A percentile compares a stretch with the other conserved stretches of the same genome.
Evolutionary conservation across 192 early-diverging fungal genomes (phyloP).

Genomic region (Coemansia sp.): DNA sequence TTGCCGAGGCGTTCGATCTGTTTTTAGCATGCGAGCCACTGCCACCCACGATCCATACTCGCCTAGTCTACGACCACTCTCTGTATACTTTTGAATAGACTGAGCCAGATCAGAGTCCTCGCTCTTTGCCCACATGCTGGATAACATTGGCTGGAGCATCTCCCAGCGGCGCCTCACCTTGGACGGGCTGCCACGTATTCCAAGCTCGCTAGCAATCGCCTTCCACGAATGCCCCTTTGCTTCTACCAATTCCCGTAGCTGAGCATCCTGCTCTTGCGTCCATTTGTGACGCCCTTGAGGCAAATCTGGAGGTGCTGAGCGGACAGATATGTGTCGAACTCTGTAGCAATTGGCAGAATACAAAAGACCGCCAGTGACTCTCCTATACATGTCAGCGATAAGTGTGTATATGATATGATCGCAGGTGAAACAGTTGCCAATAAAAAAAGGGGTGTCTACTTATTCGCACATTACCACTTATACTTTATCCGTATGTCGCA

Average conservation of each 20-base stretch:
- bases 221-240: conserved; percentile 26
- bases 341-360: neutral
- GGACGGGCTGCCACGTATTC: conserved; percentile 25
- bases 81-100: conserved; percentile 21
- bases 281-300: conserved; percentile 22
- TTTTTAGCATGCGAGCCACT: conserved; percentile 29
- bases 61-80: conserved; percentile 10
- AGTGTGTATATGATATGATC: neutral
- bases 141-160: conserved; percentile 27
- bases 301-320: neutral
- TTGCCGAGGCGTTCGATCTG: conserved; percentile 30
- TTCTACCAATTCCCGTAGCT: conserved; percentile 16
- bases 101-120: conserved; percentile 31
- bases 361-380: neutral
- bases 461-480: neutral
- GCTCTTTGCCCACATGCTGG: conserved; percentile 23
- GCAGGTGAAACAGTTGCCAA: neutral
- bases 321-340: neutral
- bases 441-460: neutral
- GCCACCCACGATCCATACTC: conserved; percentile 28
- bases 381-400: neutral
- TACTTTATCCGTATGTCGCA: neutral
- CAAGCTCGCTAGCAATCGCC: conserved; percentile 32
- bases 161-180: conserved; percentile 38
- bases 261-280: conserved; percentile 40